Evolutionary conservation across 2,329 filamentous ascomycete genomes (phyloP).

Genomic region (Dactylellina haptotyla): DNA sequence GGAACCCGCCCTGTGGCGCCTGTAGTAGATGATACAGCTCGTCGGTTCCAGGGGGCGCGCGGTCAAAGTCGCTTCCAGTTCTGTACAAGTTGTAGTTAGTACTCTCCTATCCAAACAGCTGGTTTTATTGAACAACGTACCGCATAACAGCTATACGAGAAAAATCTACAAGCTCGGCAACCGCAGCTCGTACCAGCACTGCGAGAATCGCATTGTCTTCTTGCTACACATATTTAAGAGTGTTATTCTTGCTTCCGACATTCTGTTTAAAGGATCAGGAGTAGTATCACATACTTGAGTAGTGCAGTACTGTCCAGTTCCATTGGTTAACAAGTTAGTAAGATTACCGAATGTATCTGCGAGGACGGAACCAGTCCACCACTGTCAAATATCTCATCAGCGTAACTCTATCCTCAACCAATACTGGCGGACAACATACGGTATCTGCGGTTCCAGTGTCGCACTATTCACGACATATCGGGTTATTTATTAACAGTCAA

Average conservation of each 20-base stretch:
- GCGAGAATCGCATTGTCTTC: conserved; percentile 78
- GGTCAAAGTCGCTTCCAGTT: conserved; percentile 74
- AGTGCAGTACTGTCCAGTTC: conserved; percentile 74
- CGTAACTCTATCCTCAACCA: neutral
- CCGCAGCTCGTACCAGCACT: conserved; percentile 70
- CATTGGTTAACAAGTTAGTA: conserved; percentile 73
- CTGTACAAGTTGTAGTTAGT: neutral
- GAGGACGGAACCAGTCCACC: conserved; percentile 72
- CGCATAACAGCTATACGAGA: conserved; percentile 74
- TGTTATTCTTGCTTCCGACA: neutral
- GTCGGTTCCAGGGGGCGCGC: conserved; percentile 70
- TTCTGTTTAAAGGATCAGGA: neutral
- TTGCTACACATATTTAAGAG: conserved; percentile 64
- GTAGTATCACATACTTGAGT: conserved; percentile 60
- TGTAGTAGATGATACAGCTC: conserved; percentile 71
- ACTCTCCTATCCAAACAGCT: neutral
- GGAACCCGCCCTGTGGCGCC: conserved; percentile 72
- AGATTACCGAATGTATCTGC: conserved; percentile 73
- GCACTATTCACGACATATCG: no score
- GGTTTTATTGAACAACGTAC: conserved; percentile 61
- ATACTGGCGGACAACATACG: neutral
- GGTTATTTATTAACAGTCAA: no score
- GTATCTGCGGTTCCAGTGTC: conserved; percentile 77
- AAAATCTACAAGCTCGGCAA: conserved; percentile 72
- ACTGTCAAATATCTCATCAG: conserved; percentile 59